Percentiles rank a stretch among this genome's conserved stretches.
phyloP scores from a whole-genome alignment of 2,329 filamentous ascomycete species.

The Fusarium beomiforme region DNA sequence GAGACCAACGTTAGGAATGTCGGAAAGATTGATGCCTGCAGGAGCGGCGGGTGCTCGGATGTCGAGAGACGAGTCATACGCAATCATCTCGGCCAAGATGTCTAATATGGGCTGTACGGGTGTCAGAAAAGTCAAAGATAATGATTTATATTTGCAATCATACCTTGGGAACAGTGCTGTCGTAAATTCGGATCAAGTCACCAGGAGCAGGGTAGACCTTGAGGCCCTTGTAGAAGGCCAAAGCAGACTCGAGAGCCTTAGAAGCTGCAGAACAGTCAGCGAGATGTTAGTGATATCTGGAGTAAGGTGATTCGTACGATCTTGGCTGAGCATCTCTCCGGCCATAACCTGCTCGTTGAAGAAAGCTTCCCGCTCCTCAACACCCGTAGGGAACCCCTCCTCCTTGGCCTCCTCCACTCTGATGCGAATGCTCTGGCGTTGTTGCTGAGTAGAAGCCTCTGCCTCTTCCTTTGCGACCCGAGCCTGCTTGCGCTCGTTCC shows the following conservation, averaged over 20 bases:
- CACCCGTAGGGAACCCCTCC: conserved; percentile 88
- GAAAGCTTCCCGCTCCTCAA: conserved; percentile 94
- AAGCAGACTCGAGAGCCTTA: conserved; percentile 81
- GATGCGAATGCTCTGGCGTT: conserved; percentile 77
- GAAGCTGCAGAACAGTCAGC: conserved; percentile 59
- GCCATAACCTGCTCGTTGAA: conserved; percentile 95
- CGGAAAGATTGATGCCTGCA: conserved; percentile 55
- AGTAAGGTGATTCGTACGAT: conserved; percentile 68
- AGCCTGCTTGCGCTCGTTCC: conserved; percentile 78
- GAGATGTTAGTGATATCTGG: neutral
- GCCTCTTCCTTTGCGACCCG: conserved; percentile 78
- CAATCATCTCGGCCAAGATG: conserved; percentile 97
- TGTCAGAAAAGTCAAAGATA: conserved; percentile 27
- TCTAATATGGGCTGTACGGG: conserved; percentile 83
- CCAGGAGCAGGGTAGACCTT: conserved; percentile 97
- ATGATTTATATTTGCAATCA: conserved; percentile 3
- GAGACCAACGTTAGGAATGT: conserved; percentile 63
- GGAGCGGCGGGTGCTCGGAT: conserved; percentile 57
- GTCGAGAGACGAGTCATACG: conserved; percentile 80
- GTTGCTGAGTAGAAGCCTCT: conserved; percentile 70
- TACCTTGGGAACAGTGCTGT: conserved; percentile 98
- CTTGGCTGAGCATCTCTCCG: conserved; percentile 83
- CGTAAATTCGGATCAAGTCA: conserved; percentile 95
- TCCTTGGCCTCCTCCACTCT: conserved; percentile 85
- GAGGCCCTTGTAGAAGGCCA: conserved; percentile 97